phyloP scores from a whole-genome alignment of 192 early-diverging fungal genomes.

The Ambispora gerdemannii region DNA sequence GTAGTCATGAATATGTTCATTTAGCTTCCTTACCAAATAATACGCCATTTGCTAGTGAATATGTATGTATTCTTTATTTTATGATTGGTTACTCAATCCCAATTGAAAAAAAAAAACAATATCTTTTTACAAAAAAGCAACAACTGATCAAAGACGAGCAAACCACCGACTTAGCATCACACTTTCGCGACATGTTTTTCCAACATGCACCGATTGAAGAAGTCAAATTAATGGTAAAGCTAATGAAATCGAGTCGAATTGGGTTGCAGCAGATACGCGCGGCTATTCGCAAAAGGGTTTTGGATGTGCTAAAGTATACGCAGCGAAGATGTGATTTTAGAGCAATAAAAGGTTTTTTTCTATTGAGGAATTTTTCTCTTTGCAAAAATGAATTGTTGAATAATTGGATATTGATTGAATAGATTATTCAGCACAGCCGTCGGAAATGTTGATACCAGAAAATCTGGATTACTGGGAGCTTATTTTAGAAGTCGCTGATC shows the following conservation, averaged over 20 bases:
- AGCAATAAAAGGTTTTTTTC: conserved; percentile 35
- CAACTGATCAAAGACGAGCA: conserved; percentile 59
- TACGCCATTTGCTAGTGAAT: conserved; percentile 44
- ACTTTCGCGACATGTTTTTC: conserved; percentile 68
- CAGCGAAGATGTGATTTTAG: conserved; percentile 56
- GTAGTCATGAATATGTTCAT: conserved; percentile 44
- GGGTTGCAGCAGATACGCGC: conserved; percentile 48
- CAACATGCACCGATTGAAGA: conserved; percentile 74
- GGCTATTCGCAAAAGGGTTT: conserved; percentile 48
- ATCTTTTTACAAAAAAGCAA: no score
- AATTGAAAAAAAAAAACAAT: no score
- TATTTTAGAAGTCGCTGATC: conserved; percentile 73
- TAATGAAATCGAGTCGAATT: conserved; percentile 37
- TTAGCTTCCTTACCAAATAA: conserved; percentile 38
- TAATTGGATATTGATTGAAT: not conserved
- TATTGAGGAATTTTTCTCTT: not conserved
- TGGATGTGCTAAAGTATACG: conserved; percentile 51
- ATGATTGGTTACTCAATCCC: no score
- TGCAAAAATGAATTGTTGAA: not conserved
- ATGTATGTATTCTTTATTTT: conserved; percentile 33
- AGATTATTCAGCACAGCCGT: conserved; percentile 11
- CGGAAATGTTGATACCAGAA: conserved; percentile 60
- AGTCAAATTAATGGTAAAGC: conserved; percentile 50
- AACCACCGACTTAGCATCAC: conserved; percentile 58
- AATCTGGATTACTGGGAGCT: conserved; percentile 71